Evolutionary conservation across 768 basidiomycete genomes (phyloP).

Genomic region (Lactarius psammicola): DNA sequence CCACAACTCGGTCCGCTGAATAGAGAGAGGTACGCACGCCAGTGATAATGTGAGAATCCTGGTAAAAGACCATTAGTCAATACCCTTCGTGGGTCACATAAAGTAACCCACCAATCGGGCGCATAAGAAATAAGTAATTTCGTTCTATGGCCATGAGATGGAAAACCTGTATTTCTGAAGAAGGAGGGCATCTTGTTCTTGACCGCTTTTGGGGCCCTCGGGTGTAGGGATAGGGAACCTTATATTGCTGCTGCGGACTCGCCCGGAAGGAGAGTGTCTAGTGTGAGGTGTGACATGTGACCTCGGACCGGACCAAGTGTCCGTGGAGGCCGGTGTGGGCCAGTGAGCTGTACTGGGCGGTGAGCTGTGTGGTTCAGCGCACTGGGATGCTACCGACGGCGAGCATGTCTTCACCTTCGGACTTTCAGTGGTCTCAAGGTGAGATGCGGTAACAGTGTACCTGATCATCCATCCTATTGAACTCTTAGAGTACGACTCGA

Average conservation of each 20-base stretch:
- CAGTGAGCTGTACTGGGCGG: not conserved
- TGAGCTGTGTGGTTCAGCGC: not conserved
- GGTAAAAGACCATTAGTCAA: constrained; percentile 5
- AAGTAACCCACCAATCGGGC: constrained; percentile 66
- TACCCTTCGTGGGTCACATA: constrained; percentile 1
- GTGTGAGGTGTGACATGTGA: no score
- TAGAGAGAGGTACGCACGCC: constrained; percentile 47
- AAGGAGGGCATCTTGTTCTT: constrained; percentile 8
- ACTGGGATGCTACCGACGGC: not conserved
- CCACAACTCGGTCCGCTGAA: not conserved
- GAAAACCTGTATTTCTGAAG: not conserved
- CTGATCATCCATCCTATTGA: constrained; percentile 5
- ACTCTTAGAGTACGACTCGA: constrained; percentile 52
- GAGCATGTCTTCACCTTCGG: constrained; percentile 9
- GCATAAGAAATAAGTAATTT: constrained; percentile 61
- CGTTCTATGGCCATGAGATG: constrained; percentile 6
- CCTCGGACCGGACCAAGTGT: no score
- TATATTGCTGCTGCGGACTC: not conserved
- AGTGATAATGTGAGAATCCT: constrained; percentile 69
- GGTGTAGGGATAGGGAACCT: not conserved
- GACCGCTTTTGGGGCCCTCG: not conserved
- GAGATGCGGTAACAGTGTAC: not conserved
- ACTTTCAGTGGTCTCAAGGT: constrained; percentile 29
- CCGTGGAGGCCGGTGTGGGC: no score
- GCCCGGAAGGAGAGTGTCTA: no score